Percentiles rank a stretch among this genome's conserved stretches.
These are phyloP conservation scores for Stephania cephalantha DNA, from an alignment of 164 flowering plant genomes.

Conservation along the genomic window DNA sequence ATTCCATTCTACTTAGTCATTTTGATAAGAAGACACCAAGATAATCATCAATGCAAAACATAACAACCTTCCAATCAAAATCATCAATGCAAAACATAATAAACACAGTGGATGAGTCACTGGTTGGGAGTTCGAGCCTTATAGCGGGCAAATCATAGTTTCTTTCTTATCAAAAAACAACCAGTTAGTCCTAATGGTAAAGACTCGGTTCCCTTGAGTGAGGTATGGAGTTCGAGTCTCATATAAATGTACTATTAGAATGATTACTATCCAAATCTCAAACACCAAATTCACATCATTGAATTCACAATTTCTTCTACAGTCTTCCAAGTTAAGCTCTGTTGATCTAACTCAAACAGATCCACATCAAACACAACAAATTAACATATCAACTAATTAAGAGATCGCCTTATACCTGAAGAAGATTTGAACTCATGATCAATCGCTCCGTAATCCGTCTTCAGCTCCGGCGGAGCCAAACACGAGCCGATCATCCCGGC, in stretches of 20 bases:
- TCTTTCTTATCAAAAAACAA: too few species aligned
- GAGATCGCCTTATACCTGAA: constrained; percentile 22
- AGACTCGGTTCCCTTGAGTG: too few species aligned
- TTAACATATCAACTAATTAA: neutral
- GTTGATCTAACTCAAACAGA: neutral
- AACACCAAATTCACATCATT: too few species aligned
- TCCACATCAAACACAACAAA: neutral
- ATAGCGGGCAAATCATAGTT: too few species aligned
- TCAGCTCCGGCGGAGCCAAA: constrained; percentile 56
- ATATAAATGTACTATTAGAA: too few species aligned
- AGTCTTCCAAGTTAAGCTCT: neutral
- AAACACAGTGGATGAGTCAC: too few species aligned
- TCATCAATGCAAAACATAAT: too few species aligned
- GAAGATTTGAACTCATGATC: constrained; percentile 23
- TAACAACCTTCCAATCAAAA: neutral
- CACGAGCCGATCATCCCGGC: constrained; percentile 45
- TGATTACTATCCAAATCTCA: too few species aligned
- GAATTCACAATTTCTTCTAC: too few species aligned
- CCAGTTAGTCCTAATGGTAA: too few species aligned
- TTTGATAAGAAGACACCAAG: neutral
- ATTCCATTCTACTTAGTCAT: neutral
- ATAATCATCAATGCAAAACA: neutral
- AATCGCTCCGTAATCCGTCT: constrained; percentile 9
- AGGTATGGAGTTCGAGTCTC: too few species aligned
- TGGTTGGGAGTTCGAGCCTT: too few species aligned